These are phyloP conservation scores for Fusarium algeriense DNA, from an alignment of 2,329 filamentous ascomycete genomes.

Conservation along the genomic window DNA sequence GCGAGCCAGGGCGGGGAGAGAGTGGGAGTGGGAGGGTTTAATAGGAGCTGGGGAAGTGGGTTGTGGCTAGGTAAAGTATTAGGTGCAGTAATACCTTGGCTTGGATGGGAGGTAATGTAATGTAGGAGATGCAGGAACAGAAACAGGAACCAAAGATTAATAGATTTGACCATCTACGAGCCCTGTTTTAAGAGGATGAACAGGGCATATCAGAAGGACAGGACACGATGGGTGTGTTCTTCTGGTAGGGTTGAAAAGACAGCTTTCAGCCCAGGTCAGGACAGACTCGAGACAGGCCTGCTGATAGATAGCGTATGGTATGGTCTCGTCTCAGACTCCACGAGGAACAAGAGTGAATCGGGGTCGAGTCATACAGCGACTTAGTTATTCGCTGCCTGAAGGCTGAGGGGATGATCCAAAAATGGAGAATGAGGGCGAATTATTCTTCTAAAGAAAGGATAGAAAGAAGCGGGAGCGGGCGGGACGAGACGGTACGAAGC, in stretches of 20 bases:
- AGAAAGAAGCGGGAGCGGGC: slow-evolving; percentile 41
- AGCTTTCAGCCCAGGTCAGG: slow-evolving; percentile 34
- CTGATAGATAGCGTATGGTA: slow-evolving; percentile 49
- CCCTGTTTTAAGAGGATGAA: slow-evolving; percentile 31
- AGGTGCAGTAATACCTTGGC: slow-evolving; percentile 22
- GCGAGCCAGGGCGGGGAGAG: slow-evolving; percentile 13
- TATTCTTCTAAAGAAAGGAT: slow-evolving; percentile 19
- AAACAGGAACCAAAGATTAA: slow-evolving; percentile 40
- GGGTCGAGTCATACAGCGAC: slow-evolving; percentile 45
- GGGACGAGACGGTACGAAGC: slow-evolving; percentile 47
- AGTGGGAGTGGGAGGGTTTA: slow-evolving; percentile 23
- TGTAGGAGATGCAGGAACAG: slow-evolving; percentile 33
- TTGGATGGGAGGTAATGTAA: background rate
- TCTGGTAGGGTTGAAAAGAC: slow-evolving; percentile 43
- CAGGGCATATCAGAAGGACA: slow-evolving; percentile 42
- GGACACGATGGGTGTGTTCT: slow-evolving; percentile 39
- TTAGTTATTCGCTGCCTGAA: slow-evolving; percentile 29
- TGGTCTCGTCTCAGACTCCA: slow-evolving; percentile 55
- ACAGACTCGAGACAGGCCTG: slow-evolving; percentile 50
- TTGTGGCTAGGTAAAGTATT: slow-evolving; percentile 31
- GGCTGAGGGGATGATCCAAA: slow-evolving; percentile 13
- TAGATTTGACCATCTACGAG: slow-evolving; percentile 31
- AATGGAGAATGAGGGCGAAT: slow-evolving; percentile 14
- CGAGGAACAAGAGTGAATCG: slow-evolving; percentile 43
- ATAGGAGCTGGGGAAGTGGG: slow-evolving; percentile 39